Evolutionary conservation across 148 eudicot genomes (phyloP), one percentile per base, ranked within the genome.

Genomic region (Camellia sinensis): DNA sequence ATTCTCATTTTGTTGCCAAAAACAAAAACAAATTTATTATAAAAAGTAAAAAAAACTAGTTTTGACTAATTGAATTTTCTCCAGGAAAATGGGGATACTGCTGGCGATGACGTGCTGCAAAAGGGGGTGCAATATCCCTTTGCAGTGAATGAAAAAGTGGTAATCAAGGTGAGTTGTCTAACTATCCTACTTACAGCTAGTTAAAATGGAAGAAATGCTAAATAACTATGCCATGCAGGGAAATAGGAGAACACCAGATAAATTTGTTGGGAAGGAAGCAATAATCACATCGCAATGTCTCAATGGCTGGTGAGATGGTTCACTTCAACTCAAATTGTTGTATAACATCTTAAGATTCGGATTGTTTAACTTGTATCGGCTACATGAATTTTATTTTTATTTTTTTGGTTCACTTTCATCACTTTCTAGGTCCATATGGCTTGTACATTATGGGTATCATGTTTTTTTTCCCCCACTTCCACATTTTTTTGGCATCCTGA

Each of bases 211-310:
- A 53, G 52, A 79, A 79, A 60, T 60, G 45, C 66, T 17, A 45
- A 62, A 48, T 63, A 64, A 44, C 45, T 71, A 7, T 80, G 45
- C 75, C 48, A 41, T 90, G 87, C 90, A 94, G 98, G 98, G 97
- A 76, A 94, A 94, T 82, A 81, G 88, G 87, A 90, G 98, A 85
- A 94, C 98, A 14, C 93, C 98, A 4, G 95, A 92, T 81, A 94
- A 92, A 79, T 87, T 92, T 87, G 97, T 94, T 63, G 98, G 98
- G 69, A 94, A 91, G 84, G 98, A 94, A 90, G 98, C 98, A 79
- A 83, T 94, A 64, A 88, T 94, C 78, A 94, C 93, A 67, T 94
- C 95, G 56, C 97, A 92, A 77, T 88, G 92, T 82, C 93, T 94
- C 59, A 94, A 94, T 91, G 98, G 98, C 87, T 94, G 98, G 98